Evolutionary conservation across 768 basidiomycete genomes (phyloP).

Genomic region (Trametes sanguinea): DNA sequence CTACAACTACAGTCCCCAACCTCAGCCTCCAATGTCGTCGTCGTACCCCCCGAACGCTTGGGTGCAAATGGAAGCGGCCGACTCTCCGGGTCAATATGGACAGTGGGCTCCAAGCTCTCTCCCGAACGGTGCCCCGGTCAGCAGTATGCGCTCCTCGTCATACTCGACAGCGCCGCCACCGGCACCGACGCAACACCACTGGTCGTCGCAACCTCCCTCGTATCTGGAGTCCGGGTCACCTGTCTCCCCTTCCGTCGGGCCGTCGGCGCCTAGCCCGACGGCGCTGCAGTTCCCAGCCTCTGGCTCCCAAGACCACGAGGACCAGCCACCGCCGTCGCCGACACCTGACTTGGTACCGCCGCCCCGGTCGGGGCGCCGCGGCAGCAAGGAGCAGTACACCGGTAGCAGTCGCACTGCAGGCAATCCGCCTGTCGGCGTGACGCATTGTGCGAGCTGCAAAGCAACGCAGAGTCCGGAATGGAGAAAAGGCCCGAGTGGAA

Average conservation of each 20-base stretch:
- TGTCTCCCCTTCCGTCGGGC: conserved; percentile 25
- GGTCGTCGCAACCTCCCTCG: conserved; percentile 46
- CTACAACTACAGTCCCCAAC: conserved; percentile 25
- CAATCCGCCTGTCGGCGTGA: conserved; percentile 72
- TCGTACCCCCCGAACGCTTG: conserved; percentile 21
- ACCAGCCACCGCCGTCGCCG: conserved; percentile 27
- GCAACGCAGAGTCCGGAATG: conserved; percentile 85
- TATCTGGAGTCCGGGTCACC: conserved; percentile 36
- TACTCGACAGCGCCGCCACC: conserved; percentile 29
- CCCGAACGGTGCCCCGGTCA: conserved; percentile 26
- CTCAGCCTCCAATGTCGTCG: conserved; percentile 20
- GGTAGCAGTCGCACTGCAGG: conserved; percentile 51
- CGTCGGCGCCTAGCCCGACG: conserved; percentile 27
- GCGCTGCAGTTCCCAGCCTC: conserved; percentile 11
- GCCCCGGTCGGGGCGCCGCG: conserved; percentile 44
- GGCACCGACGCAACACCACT: conserved; percentile 38
- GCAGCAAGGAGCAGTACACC: conserved; percentile 48
- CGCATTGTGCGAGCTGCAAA: conserved; percentile 79
- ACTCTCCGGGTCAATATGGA: conserved; percentile 12
- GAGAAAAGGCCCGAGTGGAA: conserved; percentile 88
- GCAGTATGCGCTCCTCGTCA: conserved; percentile 33
- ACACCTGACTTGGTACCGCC: conserved; percentile 42
- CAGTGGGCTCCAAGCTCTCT: conserved; percentile 22
- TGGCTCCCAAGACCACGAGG: conserved; percentile 23
- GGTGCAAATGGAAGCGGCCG: conserved; percentile 16